phyloP scores from a whole-genome alignment of 805 yeast genomes.

The Wickerhamiella occidentalis region DNA sequence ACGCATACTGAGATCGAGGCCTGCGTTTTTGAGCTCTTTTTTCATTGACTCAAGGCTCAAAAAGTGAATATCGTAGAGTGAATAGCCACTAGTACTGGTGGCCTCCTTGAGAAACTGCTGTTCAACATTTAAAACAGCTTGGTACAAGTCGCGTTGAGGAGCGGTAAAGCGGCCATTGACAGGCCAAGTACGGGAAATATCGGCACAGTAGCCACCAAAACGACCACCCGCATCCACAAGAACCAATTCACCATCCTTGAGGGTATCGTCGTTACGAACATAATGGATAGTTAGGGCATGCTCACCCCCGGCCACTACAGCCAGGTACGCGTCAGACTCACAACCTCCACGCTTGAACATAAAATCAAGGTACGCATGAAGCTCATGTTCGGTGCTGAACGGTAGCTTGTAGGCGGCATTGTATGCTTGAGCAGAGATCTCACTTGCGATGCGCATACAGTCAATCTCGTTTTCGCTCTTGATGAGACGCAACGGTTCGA shows the following conservation, averaged over 20 bases:
- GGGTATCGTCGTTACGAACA: slow-evolving; percentile 76
- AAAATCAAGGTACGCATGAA: slow-evolving; percentile 71
- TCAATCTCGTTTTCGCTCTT: slow-evolving; percentile 68
- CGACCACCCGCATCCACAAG: slow-evolving; percentile 93
- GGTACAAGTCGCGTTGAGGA: slow-evolving; percentile 76
- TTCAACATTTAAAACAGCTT: slow-evolving; percentile 77
- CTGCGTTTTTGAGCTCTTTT: slow-evolving; percentile 57
- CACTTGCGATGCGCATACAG: slow-evolving; percentile 72
- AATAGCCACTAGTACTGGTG: slow-evolving; percentile 37
- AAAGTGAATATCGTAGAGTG: slow-evolving; percentile 67
- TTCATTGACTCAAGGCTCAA: slow-evolving; percentile 48
- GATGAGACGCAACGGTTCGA: slow-evolving; percentile 37
- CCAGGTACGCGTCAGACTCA: slow-evolving; percentile 78
- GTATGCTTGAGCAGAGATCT: slow-evolving; percentile 70
- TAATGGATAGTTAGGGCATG: slow-evolving; percentile 89
- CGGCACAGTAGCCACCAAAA: slow-evolving; percentile 88
- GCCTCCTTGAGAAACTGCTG: slow-evolving; percentile 65
- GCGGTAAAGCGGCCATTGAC: slow-evolving; percentile 57
- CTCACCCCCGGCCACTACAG: slow-evolving; percentile 90
- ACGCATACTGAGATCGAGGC: slow-evolving; percentile 36
- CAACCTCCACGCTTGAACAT: slow-evolving; percentile 80
- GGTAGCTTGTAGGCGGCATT: slow-evolving; percentile 59
- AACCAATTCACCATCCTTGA: slow-evolving; percentile 68
- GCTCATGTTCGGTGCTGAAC: slow-evolving; percentile 60
- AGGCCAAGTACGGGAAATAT: slow-evolving; percentile 96